Base-by-base conservation (phyloP, 2,329 filamentous ascomycete species). In the Alternaria postmessia region DNA sequence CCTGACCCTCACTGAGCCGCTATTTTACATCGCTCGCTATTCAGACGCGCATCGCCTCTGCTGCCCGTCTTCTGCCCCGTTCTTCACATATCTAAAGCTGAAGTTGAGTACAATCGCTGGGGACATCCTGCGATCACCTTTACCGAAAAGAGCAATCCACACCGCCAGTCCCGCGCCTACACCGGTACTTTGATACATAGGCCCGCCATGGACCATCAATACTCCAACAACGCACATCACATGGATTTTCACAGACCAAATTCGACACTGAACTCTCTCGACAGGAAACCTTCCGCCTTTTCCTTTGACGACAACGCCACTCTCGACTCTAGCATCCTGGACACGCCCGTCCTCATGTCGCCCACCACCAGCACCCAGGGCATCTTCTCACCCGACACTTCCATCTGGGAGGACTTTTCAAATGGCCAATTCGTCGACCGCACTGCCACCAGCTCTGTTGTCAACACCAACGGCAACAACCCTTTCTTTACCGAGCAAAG, bases 291-390 rank as follows among this genome's bases (percentile, higher is more conserved):
- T 34, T 72, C 69, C 41, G 62, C 69, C 62, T 77, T 77, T 67
- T 73, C 75, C 69, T 84, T 85, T 71, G 83, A 86, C 73, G 84
- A 85, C 80, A 82, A 81, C 51, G 81, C 84, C 68, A 82, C 84
- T 51, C 76, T 86, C 52, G 84, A 86, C 72, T 77, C 82, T 46
- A 66, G 63, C 66, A 76, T 78, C 65, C 65, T 78, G 63, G 76
- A 78, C 72, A 77, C 75, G 7, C 74, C 76, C 64, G 79, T 69
- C 72, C 81, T 84, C 63, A 82, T 86, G 73, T 81, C 82, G 65
- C 79, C 82, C 64, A 76, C 81, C 66, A 82, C 83, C 66, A 78
- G 78, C 66, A 79, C 81, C 66, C 72, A 76, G 69, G 81, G 84
- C 65, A 81, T 83, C 71, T 85, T 83, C 73, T 83, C 84, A 59